Conservation (phyloP, 2,329 filamentous ascomycete genomes). For the Fusarium lyarnte region DNA sequence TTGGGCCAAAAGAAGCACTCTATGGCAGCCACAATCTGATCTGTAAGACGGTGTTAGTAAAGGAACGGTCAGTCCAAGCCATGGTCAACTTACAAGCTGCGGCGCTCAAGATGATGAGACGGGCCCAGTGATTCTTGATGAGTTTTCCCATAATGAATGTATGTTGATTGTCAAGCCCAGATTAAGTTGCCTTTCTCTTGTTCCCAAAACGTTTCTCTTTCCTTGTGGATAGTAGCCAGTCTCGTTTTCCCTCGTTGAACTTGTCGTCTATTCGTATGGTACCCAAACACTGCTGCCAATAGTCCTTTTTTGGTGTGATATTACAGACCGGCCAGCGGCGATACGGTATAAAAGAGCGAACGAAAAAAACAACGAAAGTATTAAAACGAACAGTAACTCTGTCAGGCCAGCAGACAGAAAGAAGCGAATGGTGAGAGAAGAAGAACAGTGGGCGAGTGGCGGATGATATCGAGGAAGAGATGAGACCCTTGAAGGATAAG, state of each 20-base stretch:
- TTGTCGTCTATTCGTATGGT: slow-evolving; percentile 21
- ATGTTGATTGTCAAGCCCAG: slow-evolving; percentile 8
- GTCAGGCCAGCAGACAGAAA: slow-evolving; percentile 37
- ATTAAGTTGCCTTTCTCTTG: slow-evolving; percentile 23
- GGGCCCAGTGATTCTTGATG: slow-evolving; percentile 99
- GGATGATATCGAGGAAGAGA: slow-evolving; percentile 23
- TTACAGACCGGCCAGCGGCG: slow-evolving; percentile 36
- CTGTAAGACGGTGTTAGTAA: slow-evolving; percentile 58
- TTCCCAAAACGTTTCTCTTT: background rate
- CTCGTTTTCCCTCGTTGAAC: slow-evolving; percentile 6
- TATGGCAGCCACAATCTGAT: slow-evolving; percentile 85
- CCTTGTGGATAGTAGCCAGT: slow-evolving; percentile 10
- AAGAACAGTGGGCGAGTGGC: slow-evolving; percentile 14
- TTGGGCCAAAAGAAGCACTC: slow-evolving; percentile 98
- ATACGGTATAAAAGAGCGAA: slow-evolving; percentile 9
- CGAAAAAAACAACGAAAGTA: slow-evolving; percentile 10
- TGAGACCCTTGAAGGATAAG: slow-evolving; percentile 19
- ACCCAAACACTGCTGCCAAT: slow-evolving; percentile 15
- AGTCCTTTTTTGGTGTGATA: slow-evolving; percentile 17
- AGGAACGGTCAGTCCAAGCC: background rate
- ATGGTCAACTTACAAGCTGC: slow-evolving; percentile 70
- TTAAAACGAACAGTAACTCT: slow-evolving; percentile 20
- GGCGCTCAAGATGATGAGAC: slow-evolving; percentile 89
- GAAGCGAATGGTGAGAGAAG: slow-evolving; percentile 13
- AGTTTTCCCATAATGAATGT: slow-evolving; percentile 82